Evolutionary conservation across 176 grass and related monocot species (phyloP).

Genomic region (Dactylis glomerata): DNA sequence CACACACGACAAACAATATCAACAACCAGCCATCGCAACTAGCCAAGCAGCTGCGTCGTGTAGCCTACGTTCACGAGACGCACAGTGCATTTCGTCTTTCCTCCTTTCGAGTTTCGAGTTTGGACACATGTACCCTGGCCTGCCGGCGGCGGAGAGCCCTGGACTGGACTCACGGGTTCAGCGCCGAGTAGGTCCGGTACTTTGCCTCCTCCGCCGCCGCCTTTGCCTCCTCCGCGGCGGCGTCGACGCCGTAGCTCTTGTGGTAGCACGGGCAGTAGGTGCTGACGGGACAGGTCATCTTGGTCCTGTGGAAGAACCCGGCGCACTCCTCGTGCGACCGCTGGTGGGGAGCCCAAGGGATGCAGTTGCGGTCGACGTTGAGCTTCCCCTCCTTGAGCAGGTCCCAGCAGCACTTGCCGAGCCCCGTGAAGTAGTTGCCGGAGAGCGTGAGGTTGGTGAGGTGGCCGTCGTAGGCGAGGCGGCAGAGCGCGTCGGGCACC

Average conservation of each 20-base stretch:
- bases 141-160: background rate
- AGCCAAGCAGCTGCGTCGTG: conserved; percentile 25
- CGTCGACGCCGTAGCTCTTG: background rate
- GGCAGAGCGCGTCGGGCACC: conserved; percentile 78
- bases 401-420: conserved; percentile 57
- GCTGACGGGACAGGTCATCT: conserved; percentile 47
- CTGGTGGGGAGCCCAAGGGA: conserved; percentile 60
- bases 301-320: conserved; percentile 38
- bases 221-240: background rate
- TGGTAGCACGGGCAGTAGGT: conserved; percentile 41
- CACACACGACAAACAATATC: background rate
- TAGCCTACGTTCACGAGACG: conserved; percentile 29
- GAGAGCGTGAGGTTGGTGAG: conserved; percentile 80
- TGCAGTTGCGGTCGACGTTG: conserved; percentile 79
- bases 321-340: conserved; percentile 69
- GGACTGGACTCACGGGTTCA: conserved; percentile 27
- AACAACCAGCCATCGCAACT: conserved; percentile 6
- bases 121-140: background rate
- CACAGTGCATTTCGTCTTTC: background rate
- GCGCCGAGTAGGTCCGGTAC: conserved; percentile 43
- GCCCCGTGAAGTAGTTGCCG: conserved; percentile 77
- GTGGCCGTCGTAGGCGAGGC: conserved; percentile 37
- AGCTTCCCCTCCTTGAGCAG: conserved; percentile 45
- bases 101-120: background rate
- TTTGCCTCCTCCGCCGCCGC: conserved; percentile 18